phyloP scores from a whole-genome alignment of 129 eudicot genomes.

The Glebionis coronaria region DNA sequence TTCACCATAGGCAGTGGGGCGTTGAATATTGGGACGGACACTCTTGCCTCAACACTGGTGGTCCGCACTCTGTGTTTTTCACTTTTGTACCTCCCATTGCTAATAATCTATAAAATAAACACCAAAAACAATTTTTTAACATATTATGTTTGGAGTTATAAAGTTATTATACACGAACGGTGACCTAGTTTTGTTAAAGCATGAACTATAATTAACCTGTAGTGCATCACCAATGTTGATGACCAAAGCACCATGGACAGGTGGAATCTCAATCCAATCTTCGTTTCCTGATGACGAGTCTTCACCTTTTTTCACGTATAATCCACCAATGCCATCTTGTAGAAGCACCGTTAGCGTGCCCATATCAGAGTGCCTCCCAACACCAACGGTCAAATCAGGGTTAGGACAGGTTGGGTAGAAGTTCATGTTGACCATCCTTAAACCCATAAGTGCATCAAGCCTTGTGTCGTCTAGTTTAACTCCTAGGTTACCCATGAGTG shows the following conservation, averaged over 20 bases:
- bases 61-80: conserved; percentile 47
- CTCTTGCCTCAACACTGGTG: conserved; percentile 36
- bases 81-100: conserved; percentile 53
- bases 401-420: conserved; percentile 49
- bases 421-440: conserved; percentile 41
- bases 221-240: conserved; percentile 49
- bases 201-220: conserved; percentile 26
- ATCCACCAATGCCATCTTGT: conserved; percentile 55
- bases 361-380: conserved; percentile 47
- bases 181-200: not conserved
- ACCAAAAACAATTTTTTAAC: not conserved
- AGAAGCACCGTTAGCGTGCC: conserved; percentile 41
- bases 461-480: conserved; percentile 29
- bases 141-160: no score
- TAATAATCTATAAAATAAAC: conserved; percentile 29
- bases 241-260: conserved; percentile 47
- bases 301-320: conserved; percentile 34
- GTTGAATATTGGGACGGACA: conserved; percentile 39
- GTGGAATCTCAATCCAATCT: conserved; percentile 53
- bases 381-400: conserved; percentile 55
- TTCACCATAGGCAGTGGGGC: conserved; percentile 24
- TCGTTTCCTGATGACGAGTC: not conserved
- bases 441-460: conserved; percentile 29
- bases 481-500: conserved; percentile 34
- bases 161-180: not conserved